phyloP scores from a whole-genome alignment of 257 asterid species.

The Przewalskia tangutica region DNA sequence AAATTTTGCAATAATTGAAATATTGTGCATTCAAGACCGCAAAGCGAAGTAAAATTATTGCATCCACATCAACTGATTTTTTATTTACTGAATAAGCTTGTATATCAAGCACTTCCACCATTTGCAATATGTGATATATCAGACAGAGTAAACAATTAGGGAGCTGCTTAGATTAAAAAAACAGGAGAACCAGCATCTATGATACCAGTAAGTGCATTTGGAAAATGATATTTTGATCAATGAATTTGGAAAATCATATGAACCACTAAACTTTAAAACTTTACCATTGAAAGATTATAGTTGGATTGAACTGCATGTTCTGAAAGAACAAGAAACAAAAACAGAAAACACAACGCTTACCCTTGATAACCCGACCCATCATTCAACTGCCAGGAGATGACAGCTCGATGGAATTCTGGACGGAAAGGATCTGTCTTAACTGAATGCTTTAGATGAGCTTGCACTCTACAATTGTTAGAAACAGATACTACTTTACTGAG shows the following conservation, averaged over 20 bases:
- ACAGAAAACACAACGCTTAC: slow-evolving; percentile 27
- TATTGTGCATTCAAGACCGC: neutral
- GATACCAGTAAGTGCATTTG: neutral
- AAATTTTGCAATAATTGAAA: neutral
- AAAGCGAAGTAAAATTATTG: neutral
- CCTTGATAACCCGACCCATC: slow-evolving; percentile 50
- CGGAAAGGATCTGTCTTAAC: slow-evolving; percentile 68
- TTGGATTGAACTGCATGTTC: neutral
- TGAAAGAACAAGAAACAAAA: neutral
- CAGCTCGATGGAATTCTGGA: slow-evolving; percentile 76
- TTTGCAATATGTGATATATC: neutral
- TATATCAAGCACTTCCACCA: neutral
- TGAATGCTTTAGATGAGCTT: slow-evolving; percentile 73
- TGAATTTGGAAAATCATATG: neutral
- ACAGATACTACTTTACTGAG: neutral
- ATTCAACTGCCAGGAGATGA: slow-evolving; percentile 54
- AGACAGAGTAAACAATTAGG: neutral
- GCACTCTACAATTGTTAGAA: slow-evolving; percentile 42
- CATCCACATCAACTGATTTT: neutral
- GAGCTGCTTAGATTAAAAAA: neutral
- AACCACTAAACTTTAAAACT: neutral
- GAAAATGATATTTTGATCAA: neutral
- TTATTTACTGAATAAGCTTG: neutral
- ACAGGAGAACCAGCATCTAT: neutral
- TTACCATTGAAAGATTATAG: neutral